These are phyloP conservation scores for Nadsonia starkeyi-henricii DNA, from an alignment of 1,139 yeast species.

Conservation along the genomic window DNA sequence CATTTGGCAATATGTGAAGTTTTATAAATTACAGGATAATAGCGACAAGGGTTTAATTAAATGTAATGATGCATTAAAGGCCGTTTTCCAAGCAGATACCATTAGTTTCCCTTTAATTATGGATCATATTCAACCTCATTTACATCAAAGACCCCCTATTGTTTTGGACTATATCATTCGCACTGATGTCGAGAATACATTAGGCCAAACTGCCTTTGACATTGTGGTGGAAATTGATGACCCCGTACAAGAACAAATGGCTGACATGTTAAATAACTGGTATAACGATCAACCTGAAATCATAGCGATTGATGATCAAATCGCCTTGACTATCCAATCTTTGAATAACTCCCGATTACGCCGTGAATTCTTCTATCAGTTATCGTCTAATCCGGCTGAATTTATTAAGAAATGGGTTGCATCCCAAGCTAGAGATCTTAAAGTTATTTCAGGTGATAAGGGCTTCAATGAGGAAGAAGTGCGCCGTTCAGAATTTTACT, in stretches of 20 bases:
- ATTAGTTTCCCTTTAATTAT: conserved; percentile 60
- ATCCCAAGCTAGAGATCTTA: conserved; percentile 61
- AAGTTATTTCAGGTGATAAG: conserved; percentile 70
- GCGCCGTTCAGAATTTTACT: conserved; percentile 68
- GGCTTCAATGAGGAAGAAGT: conserved; percentile 85
- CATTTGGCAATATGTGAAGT: conserved; percentile 78
- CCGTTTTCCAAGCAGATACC: conserved; percentile 30
- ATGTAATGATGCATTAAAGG: conserved; percentile 53
- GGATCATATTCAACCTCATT: conserved; percentile 49
- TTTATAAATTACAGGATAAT: conserved; percentile 47
- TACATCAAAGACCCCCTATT: conserved; percentile 67
- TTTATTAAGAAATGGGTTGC: conserved; percentile 63
- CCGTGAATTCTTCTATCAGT: conserved; percentile 57
- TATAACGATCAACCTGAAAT: conserved; percentile 37
- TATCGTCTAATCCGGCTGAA: conserved; percentile 63
- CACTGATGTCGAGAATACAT: conserved; percentile 61
- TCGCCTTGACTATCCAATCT: conserved; percentile 48
- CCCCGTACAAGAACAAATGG: conserved; percentile 34
- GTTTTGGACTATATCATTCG: conserved; percentile 58
- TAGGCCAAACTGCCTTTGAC: conserved; percentile 73
- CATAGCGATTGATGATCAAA: conserved; percentile 43
- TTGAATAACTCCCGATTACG: conserved; percentile 52
- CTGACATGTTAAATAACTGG: conserved; percentile 30
- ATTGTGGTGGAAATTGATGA: conserved; percentile 51
- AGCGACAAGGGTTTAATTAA: conserved; percentile 46